Base-by-base conservation (phyloP, 768 basidiomycete genomes). In the Macrolepiota fuliginosa region DNA sequence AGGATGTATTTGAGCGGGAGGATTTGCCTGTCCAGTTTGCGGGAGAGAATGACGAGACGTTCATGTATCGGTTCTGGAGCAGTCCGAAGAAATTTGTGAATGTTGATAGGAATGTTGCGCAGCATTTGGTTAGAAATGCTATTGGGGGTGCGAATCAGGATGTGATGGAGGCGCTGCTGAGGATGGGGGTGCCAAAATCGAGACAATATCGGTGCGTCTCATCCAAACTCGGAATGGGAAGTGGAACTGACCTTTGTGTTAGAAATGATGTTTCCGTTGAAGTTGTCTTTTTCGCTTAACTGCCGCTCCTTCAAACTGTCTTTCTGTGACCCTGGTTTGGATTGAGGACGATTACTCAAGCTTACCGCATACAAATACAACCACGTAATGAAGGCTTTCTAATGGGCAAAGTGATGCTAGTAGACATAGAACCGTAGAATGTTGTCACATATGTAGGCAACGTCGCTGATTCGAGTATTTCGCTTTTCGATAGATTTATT, bases 91-190 rank as follows among this genome's bases (percentile, higher is more conserved):
- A 65, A 37, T 81, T 81, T 56, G 69, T 79, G 51, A 71, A 74
- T 63, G 68, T 70, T 54, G 78, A 79, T 66, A 65, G 61, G 5
- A 85, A 83, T 62, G 78, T 76, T 24, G 77, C 79, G 0, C 78
- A 77, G 5, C 84, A 87, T 70, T 64, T 88, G 32, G 71, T 79
- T 36, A 71, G 83, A 55, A 87, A 86, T 63, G 82, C 82, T 1
- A 72, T 87, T 0, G 83, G 83, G 6, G 84, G 85, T 1, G 80
- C 78, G 4, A 74, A 83, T 67, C 52, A 65, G 22, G 77, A 82
- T 64, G 68, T 81, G 45, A 73, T 72, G 51, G 69, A 68, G 17
- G 75, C 79, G 1, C 67, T 86, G 56, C 60, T 83, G 54, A 68
- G 65, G 51, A 71, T 81, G 64, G 71, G 68, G 15, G 66, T 72